Percentiles rank a stretch among this genome's conserved stretches.
These are phyloP conservation scores for Lentinula aciculospora DNA, from an alignment of 768 basidiomycete species.

Conservation along the genomic window DNA sequence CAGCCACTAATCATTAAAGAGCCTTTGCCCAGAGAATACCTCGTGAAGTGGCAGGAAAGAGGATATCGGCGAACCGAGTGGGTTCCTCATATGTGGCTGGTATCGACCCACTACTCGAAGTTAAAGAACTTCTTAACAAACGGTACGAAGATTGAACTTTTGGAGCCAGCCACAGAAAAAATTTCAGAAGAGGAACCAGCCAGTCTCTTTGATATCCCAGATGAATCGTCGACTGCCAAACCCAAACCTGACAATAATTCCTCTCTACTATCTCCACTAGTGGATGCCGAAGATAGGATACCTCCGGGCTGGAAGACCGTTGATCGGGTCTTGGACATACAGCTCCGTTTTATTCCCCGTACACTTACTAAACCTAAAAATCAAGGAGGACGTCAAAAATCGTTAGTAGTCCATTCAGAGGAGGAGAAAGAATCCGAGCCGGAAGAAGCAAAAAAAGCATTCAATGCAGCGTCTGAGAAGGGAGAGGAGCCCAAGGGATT, in stretches of 20 bases:
- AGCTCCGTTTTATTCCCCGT: conserved; percentile 42
- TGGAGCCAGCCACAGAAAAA: conserved; percentile 40
- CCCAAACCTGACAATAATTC: conserved; percentile 21
- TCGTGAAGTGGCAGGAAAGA: conserved; percentile 81
- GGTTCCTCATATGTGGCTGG: conserved; percentile 92
- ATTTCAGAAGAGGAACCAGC: conserved; percentile 26
- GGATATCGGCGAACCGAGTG: conserved; percentile 78
- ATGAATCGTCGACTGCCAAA: conserved; percentile 20
- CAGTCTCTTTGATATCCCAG: conserved; percentile 35
- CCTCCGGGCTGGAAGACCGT: conserved; percentile 81
- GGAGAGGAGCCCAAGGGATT: conserved; percentile 61
- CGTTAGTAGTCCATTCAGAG: conserved; percentile 16
- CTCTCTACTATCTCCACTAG: conserved; percentile 27
- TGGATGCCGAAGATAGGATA: conserved; percentile 70
- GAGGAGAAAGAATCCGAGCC: conserved; percentile 26
- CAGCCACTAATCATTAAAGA: conserved; percentile 48
- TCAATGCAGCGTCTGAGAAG: conserved; percentile 38
- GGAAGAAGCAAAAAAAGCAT: conserved; percentile 24
- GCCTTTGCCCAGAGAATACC: conserved; percentile 80
- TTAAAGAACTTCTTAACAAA: conserved; percentile 71
- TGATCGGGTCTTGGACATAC: conserved; percentile 86
- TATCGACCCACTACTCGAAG: conserved; percentile 57
- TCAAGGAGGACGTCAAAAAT: conserved; percentile 19
- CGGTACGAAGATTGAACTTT: conserved; percentile 65
- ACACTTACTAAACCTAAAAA: conserved; percentile 23